A percentile compares a stretch with the other conserved stretches of the same genome.
These are phyloP conservation scores for Asparagopsis taxiformis DNA, from an alignment of 31 red algal species.

Conservation along the genomic window DNA sequence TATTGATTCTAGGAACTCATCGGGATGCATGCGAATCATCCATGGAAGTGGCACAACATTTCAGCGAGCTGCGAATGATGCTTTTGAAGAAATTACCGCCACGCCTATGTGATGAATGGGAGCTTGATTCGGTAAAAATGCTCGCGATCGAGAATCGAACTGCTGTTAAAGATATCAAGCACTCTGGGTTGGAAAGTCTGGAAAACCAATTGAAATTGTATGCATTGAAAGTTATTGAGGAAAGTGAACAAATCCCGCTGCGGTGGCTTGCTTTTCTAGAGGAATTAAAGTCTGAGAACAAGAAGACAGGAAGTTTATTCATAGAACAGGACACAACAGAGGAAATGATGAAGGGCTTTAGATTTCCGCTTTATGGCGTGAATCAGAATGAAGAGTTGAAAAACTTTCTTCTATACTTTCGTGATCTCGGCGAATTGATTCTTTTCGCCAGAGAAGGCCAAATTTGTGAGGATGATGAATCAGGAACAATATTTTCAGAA, in stretches of 20 bases:
- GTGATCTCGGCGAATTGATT: constrained; percentile 1
- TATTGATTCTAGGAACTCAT: not conserved
- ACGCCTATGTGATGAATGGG: not conserved
- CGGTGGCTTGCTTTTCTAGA: constrained; percentile 9
- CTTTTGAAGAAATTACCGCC: not conserved
- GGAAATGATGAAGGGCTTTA: not conserved
- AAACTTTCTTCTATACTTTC: not conserved
- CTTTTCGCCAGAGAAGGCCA: no score
- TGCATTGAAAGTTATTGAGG: not conserved
- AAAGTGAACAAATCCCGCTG: not conserved
- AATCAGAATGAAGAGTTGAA: not conserved
- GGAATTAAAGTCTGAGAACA: not conserved
- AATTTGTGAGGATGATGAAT: no score
- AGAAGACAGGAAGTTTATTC: not conserved
- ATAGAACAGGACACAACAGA: not conserved
- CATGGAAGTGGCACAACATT: not conserved
- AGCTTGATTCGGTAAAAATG: not conserved
- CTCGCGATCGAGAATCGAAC: constrained; percentile 8
- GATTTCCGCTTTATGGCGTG: not conserved
- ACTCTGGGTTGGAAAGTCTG: not conserved
- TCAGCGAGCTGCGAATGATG: not conserved
- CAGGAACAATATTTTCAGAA: no score
- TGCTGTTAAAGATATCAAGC: not conserved
- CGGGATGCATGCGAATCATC: not conserved
- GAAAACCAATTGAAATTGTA: not conserved